Evolutionary conservation across 148 eudicot genomes (phyloP).

Genomic region (Drosera capensis): DNA sequence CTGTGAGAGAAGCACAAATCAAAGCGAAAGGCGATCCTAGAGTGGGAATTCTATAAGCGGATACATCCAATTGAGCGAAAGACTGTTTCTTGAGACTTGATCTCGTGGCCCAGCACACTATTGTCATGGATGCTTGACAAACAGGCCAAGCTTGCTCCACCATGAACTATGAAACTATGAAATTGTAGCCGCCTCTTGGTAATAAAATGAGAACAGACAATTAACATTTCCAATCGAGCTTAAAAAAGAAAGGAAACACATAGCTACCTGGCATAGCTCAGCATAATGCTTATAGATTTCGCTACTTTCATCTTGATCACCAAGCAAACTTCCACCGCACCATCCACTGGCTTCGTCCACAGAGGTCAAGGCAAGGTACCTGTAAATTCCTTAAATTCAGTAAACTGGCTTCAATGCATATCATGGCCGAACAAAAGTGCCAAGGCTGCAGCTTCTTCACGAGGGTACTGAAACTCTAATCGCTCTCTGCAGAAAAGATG

Average conservation of each 20-base stretch:
- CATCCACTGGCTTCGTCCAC: slow-evolving; percentile 75
- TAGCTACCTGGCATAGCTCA: slow-evolving; percentile 67
- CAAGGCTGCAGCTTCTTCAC: background rate
- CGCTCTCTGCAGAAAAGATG: too few relatives aligned
- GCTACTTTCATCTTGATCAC: slow-evolving; percentile 85
- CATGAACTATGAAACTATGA: too few relatives aligned
- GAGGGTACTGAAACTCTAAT: too few relatives aligned
- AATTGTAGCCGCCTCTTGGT: background rate
- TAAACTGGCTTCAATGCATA: background rate
- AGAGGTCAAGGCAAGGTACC: slow-evolving; percentile 72
- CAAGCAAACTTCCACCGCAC: slow-evolving; percentile 90
- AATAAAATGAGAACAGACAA: background rate
- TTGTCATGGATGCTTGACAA: background rate
- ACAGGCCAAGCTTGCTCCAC: background rate
- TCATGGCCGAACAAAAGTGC: background rate
- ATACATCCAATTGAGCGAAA: background rate
- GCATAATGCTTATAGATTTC: slow-evolving; percentile 82
- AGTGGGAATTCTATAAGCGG: background rate
- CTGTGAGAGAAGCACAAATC: background rate
- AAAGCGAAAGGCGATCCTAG: background rate
- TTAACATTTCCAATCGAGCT: background rate
- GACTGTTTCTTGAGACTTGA: too few relatives aligned
- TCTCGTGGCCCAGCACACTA: too few relatives aligned
- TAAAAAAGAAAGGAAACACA: background rate
- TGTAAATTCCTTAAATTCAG: slow-evolving; percentile 10